Evolutionary conservation across 2,329 filamentous ascomycete species (phyloP), one percentile per base, ranked within the genome.

Genomic region (Trichoderma polysporum): DNA sequence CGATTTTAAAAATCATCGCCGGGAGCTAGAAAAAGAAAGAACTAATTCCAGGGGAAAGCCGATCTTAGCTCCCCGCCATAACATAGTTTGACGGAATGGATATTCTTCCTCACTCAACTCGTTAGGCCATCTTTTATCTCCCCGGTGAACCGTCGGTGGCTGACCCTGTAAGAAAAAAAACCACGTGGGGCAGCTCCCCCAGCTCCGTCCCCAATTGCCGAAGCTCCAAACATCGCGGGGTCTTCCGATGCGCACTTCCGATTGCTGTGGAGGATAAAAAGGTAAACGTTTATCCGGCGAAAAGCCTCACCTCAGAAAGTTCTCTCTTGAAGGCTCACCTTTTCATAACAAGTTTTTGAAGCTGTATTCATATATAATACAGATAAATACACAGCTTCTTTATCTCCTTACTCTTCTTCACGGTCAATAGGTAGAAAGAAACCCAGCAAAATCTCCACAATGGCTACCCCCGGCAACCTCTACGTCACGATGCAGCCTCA

Each of bases 401-500:
- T 12, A 8, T 27, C 4, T 19, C 5, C 8, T 25, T 5, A 3
- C 9, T 25, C 3, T 12, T 37, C 5, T 2, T 17, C 1, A 4
- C 22, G 1, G 5, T 5, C 3, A 27, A 31, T 5, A 13, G 7
- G 15, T 19, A 5, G 12, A 9, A 6, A 1, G 10, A 52, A 27
- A 3, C 8, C 3, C 5, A 13, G 4, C 19, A 17, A 35, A 2
- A 39, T 33, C 19, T 33, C 53, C 35, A 71, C 62, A 61, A 80
- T 79, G 77, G 71, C 78, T 15, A 82, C 78, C 64, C 86, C 86
- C 10, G 92, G 92, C 68, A 88, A 93, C 73, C 88, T 97, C 74
- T 93, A 90, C 77, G 93, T 97, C 72, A 93, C 91, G 17, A 96
- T 96, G 90, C 89, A 94, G 79, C 92, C 92, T 73, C 84, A 86